Conservation (phyloP, 495 filamentous ascomycete species). For the Emericellopsis terricola region DNA sequence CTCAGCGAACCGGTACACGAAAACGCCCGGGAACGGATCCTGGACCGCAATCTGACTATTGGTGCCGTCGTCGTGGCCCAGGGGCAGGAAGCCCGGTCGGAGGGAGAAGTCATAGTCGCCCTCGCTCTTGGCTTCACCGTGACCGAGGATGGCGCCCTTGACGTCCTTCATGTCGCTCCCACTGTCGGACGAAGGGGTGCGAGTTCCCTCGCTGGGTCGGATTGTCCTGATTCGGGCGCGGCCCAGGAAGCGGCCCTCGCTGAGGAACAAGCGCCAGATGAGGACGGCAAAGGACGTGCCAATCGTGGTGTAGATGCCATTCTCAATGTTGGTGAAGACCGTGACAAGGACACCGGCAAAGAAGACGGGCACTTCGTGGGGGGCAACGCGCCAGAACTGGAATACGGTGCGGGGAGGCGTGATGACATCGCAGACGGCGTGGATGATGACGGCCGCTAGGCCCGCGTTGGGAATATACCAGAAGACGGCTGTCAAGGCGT, state of each 20-base stretch:
- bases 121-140: too few relatives aligned
- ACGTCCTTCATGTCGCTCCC: neutral
- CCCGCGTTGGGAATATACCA: slow-evolving; percentile 28
- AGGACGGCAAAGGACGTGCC: slow-evolving; percentile 22
- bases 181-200: neutral
- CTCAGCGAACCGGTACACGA: slow-evolving; percentile 33
- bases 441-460: slow-evolving; percentile 32
- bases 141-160: too few relatives aligned
- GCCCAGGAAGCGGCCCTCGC: slow-evolving; percentile 23
- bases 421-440: slow-evolving; percentile 32
- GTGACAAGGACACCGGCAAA: slow-evolving; percentile 31
- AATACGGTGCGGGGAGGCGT: slow-evolving; percentile 27
- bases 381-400: slow-evolving; percentile 32
- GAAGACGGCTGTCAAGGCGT: slow-evolving; percentile 32
- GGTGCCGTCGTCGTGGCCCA: slow-evolving; percentile 21
- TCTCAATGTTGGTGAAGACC: slow-evolving; percentile 31
- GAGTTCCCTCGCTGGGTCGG: neutral
- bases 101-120: neutral
- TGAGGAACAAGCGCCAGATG: slow-evolving; percentile 26
- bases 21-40: slow-evolving; percentile 27
- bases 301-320: slow-evolving; percentile 32
- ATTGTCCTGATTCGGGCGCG: slow-evolving; percentile 9
- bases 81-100: slow-evolving; percentile 17
- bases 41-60: slow-evolving; percentile 20
- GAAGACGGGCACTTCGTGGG: slow-evolving; percentile 32